A percentile compares a stretch with the other conserved stretches of the same genome.
Evolutionary conservation across 306 rosid genomes (phyloP).

Genomic region (Hylodesmum podocarpum): DNA sequence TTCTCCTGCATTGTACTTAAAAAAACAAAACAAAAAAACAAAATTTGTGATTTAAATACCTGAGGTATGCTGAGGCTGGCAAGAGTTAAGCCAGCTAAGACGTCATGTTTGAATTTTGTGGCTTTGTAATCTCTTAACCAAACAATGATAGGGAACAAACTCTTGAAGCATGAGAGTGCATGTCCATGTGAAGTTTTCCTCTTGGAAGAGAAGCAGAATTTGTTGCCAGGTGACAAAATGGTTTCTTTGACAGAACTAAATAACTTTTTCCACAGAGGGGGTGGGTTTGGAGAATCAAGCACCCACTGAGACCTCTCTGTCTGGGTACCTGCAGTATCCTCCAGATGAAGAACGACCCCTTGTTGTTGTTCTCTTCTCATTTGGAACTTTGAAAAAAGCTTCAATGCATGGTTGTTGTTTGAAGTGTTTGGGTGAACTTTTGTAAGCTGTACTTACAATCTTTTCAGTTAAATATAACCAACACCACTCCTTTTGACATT

Average conservation of each 20-base stretch:
- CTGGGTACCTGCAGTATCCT: slow-evolving; percentile 13
- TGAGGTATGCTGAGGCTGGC: slow-evolving; percentile 88
- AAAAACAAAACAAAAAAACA: neutral
- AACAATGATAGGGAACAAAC: slow-evolving; percentile 62
- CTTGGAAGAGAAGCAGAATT: slow-evolving; percentile 31
- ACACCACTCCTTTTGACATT: neutral
- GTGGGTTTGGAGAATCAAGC: slow-evolving; percentile 64
- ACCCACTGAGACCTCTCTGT: slow-evolving; percentile 52
- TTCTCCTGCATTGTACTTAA: neutral
- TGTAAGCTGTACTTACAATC: slow-evolving; percentile 3
- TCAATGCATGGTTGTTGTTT: slow-evolving; percentile 38
- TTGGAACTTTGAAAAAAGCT: slow-evolving; percentile 9
- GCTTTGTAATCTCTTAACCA: slow-evolving; percentile 67
- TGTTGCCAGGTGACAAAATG: slow-evolving; percentile 43
- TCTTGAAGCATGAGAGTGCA: slow-evolving; percentile 29
- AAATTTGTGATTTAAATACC: slow-evolving; percentile 31
- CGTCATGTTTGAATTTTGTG: slow-evolving; percentile 56
- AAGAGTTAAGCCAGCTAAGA: slow-evolving; percentile 82
- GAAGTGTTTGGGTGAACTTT: slow-evolving; percentile 61
- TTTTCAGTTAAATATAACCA: neutral
- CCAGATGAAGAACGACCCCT: slow-evolving; percentile 28
- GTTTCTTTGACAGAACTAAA: slow-evolving; percentile 32
- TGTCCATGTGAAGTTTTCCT: slow-evolving; percentile 8
- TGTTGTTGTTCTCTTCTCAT: slow-evolving; percentile 49
- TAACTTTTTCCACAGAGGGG: slow-evolving; percentile 44